Evolutionary conservation across 192 early-diverging fungal species (phyloP).

Genomic region (Backusella tuberculispora): DNA sequence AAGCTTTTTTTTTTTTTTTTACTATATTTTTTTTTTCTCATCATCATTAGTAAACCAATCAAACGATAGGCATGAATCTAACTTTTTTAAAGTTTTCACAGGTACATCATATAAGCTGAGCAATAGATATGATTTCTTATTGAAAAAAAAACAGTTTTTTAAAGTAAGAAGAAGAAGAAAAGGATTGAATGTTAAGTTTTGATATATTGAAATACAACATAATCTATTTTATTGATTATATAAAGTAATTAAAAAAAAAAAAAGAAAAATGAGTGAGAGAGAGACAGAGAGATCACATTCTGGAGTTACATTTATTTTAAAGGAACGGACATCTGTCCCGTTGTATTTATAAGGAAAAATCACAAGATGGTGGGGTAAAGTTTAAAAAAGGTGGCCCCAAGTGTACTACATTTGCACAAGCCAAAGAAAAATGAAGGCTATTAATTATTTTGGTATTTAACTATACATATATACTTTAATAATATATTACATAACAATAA

Average conservation of each 20-base stretch:
- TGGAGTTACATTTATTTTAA: background rate
- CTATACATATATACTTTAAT: background rate
- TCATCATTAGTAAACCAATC: background rate
- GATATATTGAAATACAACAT: background rate
- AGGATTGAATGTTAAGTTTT: too few species aligned
- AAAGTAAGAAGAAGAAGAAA: too few species aligned
- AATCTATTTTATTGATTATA: too few species aligned
- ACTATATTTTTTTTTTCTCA: background rate
- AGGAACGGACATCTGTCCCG: background rate
- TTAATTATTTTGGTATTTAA: background rate
- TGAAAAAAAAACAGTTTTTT: background rate
- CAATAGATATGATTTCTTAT: background rate
- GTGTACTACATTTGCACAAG: background rate
- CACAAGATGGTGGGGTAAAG: background rate
- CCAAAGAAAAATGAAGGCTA: background rate
- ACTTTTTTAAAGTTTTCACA: slow-evolving; percentile 16
- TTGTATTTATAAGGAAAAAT: slow-evolving; percentile 1
- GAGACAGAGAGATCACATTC: background rate
- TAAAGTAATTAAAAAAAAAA: too few species aligned
- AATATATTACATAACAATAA: background rate
- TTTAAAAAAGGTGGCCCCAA: background rate
- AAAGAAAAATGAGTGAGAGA: too few species aligned
- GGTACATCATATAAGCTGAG: slow-evolving; percentile 4
- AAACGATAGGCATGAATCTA: background rate
- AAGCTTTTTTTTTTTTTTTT: too few species aligned